These are phyloP conservation scores for Cladosporium sp. DNA, from an alignment of 2,329 filamentous ascomycete species.

Conservation along the genomic window DNA sequence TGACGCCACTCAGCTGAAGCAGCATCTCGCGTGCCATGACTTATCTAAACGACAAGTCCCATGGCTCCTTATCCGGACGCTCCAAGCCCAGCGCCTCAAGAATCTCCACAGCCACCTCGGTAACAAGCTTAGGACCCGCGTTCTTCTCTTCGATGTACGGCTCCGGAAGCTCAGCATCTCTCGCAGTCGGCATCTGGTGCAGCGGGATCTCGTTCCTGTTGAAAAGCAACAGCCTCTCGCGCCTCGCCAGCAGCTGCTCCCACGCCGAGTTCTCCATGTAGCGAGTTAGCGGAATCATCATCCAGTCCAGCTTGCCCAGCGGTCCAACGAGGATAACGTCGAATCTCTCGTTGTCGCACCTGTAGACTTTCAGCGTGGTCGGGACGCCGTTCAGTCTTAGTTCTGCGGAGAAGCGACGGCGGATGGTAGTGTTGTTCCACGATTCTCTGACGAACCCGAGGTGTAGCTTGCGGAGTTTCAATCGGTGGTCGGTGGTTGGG, in stretches of 20 bases:
- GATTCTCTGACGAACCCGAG: not conserved
- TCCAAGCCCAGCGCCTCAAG: not conserved
- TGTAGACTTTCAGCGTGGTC: not conserved
- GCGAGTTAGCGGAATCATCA: not conserved
- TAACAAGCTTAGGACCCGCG: not conserved
- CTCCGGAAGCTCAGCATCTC: not conserved
- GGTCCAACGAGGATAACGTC: not conserved
- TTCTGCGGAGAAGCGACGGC: not conserved
- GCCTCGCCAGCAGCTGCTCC: not conserved
- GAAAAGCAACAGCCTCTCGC: not conserved
- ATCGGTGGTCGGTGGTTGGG: not conserved
- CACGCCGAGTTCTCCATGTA: not conserved
- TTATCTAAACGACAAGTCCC: not conserved
- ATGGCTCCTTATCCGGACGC: not conserved
- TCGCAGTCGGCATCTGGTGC: not conserved
- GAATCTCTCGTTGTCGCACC: not conserved
- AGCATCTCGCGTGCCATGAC: not conserved
- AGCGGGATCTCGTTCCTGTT: not conserved
- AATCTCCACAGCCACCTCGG: not conserved
- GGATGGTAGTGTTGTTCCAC: not conserved
- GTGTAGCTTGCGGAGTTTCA: not conserved
- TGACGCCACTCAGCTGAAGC: too few relatives aligned
- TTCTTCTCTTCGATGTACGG: not conserved
- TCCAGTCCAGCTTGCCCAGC: conserved; percentile 9
- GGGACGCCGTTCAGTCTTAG: not conserved